These are phyloP conservation scores for Nicotiana tomentosiformis DNA, from an alignment of 257 asterid genomes.

Conservation along the genomic window DNA sequence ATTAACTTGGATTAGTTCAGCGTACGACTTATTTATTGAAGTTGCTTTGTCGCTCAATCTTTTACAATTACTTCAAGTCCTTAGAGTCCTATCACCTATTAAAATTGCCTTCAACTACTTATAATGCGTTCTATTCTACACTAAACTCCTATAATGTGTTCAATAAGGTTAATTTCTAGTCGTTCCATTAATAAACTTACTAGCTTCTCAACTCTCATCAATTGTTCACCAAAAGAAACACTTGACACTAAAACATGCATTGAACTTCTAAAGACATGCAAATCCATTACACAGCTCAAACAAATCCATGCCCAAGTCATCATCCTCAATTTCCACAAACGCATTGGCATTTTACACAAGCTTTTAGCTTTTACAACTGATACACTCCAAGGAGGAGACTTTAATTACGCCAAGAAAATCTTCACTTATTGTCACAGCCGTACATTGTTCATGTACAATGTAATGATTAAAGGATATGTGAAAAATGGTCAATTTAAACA, in stretches of 20 bases:
- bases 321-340: slow-evolving; percentile 49
- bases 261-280: slow-evolving; percentile 61
- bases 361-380: slow-evolving; percentile 50
- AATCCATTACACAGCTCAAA: slow-evolving; percentile 38
- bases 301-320: slow-evolving; percentile 68
- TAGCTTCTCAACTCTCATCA: slow-evolving; percentile 22
- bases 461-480: slow-evolving; percentile 62
- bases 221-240: slow-evolving; percentile 8
- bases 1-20: too few relatives aligned
- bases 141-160: too few relatives aligned
- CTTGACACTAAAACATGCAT: slow-evolving; percentile 40
- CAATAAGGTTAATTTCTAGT: slow-evolving; percentile 14
- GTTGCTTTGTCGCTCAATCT: too few relatives aligned
- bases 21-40: too few relatives aligned
- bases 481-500: slow-evolving; percentile 33
- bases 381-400: slow-evolving; percentile 6
- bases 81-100: too few relatives aligned
- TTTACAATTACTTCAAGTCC: too few relatives aligned
- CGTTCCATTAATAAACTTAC: slow-evolving; percentile 17
- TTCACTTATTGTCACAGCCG: slow-evolving; percentile 42
- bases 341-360: slow-evolving; percentile 65
- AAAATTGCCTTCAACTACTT: not conserved
- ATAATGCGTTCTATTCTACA: too few relatives aligned
- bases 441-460: slow-evolving; percentile 54
- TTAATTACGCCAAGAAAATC: slow-evolving; percentile 50